Conservation (phyloP, 495 filamentous ascomycete genomes). For the Oidiodendron maius region DNA sequence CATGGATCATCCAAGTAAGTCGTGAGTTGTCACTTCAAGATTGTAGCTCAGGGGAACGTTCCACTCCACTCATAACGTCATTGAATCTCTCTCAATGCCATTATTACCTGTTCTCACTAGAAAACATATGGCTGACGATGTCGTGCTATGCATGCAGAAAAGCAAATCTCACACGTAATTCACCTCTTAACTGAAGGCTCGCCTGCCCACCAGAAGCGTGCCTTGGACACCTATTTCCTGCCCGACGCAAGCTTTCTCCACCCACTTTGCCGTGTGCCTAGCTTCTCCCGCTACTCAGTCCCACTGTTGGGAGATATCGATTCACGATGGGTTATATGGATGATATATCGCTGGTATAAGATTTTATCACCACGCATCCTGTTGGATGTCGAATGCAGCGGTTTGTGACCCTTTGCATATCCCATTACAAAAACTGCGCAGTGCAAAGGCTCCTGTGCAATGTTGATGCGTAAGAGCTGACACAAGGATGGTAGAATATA, state of each 20-base stretch:
- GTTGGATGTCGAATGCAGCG: constrained; percentile 60
- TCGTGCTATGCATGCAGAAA: constrained; percentile 17
- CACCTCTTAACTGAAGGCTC: constrained; percentile 57
- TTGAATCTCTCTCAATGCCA: background rate
- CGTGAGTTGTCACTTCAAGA: background rate
- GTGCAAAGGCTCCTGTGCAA: too few species aligned
- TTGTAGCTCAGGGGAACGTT: too few species aligned
- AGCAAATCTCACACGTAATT: constrained; percentile 55
- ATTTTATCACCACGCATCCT: constrained; percentile 71
- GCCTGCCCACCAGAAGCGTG: constrained; percentile 53
- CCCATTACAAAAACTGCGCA: too few species aligned
- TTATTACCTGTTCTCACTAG: background rate
- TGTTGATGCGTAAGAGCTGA: too few species aligned
- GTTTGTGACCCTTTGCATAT: too few species aligned
- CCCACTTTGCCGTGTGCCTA: constrained; percentile 71
- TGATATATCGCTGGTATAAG: constrained; percentile 83
- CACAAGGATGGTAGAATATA: too few species aligned
- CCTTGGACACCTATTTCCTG: constrained; percentile 66
- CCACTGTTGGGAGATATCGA: constrained; percentile 40
- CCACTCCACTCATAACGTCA: background rate
- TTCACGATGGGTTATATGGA: constrained; percentile 56
- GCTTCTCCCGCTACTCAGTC: constrained; percentile 35
- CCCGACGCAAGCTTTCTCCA: constrained; percentile 66
- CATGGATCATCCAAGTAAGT: constrained; percentile 27
- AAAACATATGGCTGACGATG: background rate